These are phyloP conservation scores for Botrytis paeoniae DNA, from an alignment of 2,329 filamentous ascomycete genomes.

Conservation along the genomic window DNA sequence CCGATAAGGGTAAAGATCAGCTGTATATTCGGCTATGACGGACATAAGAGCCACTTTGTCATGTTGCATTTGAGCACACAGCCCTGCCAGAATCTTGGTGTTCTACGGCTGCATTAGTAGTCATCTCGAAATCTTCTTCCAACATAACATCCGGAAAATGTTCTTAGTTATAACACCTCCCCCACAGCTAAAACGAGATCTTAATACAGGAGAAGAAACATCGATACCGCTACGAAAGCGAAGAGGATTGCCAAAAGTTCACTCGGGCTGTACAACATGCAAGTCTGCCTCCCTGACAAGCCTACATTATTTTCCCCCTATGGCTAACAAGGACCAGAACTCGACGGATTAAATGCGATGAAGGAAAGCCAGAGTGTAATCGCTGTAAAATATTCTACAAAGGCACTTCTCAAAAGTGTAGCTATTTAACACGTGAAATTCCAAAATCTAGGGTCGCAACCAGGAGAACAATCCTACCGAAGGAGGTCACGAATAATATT, in stretches of 20 bases:
- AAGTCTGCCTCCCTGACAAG: slow-evolving; percentile 8
- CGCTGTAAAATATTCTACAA: slow-evolving; percentile 15
- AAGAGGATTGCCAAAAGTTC: slow-evolving; percentile 13
- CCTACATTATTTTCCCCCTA: not conserved
- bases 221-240: slow-evolving; percentile 1
- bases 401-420: slow-evolving; percentile 11
- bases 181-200: not conserved
- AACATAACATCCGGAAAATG: not conserved
- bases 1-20: not conserved
- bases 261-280: slow-evolving; percentile 14
- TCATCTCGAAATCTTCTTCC: not conserved
- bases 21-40: not conserved
- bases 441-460: not conserved
- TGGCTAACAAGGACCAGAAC: not conserved
- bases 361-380: slow-evolving; percentile 11
- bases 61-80: not conserved
- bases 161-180: slow-evolving; percentile 9
- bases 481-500: not conserved
- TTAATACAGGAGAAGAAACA: not conserved
- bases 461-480: slow-evolving; percentile 4
- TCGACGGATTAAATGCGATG: slow-evolving; percentile 18
- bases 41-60: not conserved
- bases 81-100: not conserved
- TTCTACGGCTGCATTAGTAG: not conserved
- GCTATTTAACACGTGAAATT: slow-evolving; percentile 11